Evolutionary conservation across 306 rosid genomes (phyloP), one percentile per base, ranked within the genome.

Genomic region (Lablab purpureus): DNA sequence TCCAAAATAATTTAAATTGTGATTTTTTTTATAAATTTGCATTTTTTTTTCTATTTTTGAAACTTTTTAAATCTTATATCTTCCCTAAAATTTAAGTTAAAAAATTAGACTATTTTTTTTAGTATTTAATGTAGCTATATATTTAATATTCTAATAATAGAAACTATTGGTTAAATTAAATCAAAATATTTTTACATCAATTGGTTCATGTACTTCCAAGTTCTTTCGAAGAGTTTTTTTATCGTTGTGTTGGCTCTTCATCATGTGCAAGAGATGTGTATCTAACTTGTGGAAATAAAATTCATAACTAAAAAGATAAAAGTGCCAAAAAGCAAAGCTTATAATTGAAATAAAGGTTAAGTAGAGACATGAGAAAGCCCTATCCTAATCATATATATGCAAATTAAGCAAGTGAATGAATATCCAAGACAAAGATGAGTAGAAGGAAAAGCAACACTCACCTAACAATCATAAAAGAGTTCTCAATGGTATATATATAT

Each of bases 181-280:
- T 7, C 2, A 36, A 7, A 7, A 36, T 36, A 36, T 6, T 7
- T 36, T 36, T 0, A 36, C 10, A 36, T 36, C 2, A 36, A 36
- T 36, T 36, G 6, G 6, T 36, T 7, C 8, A 7, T 0, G 7
- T 34, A 34, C 37, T 34, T 34, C 1, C 4, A 34, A 34, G 5
- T 7, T 34, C 40, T 5, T 7, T 1, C 30, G 1, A 32, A 36
- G 6, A 32, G 8, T 9, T 37, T 54, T 22, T 55, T 36, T 8
- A 34, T 11, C 6, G 36, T 73, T n/a, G 68, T 73, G 43, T 73
- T 73, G 68, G 65, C 69, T 72, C 19, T 71, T 71, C 76, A 63
- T 28, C 25, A 1, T 43, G 30, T 58, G 45, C 17, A 58, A 25
- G 13, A 36, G 43, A 6, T 27, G 54, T 23, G 27, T n/a, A 58